Percentiles rank a stretch among this genome's conserved stretches.
These are phyloP conservation scores for Nitzschia palea DNA, from an alignment of 108 stramenopile species.

Conservation along the genomic window DNA sequence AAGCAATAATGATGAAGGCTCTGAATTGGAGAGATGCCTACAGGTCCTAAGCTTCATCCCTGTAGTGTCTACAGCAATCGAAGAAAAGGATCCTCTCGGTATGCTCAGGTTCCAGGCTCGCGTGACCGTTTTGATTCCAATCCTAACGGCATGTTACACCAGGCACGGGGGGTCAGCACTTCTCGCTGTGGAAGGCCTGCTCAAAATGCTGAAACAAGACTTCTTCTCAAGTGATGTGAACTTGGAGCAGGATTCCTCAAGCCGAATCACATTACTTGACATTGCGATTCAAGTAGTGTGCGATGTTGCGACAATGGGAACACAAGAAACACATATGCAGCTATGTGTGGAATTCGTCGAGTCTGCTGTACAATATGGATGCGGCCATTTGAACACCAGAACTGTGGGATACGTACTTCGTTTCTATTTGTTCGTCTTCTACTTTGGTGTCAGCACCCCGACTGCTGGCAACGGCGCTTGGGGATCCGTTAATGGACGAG, in stretches of 20 bases:
- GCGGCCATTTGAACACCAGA: conserved; percentile 68
- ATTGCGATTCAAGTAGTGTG: conserved; percentile 80
- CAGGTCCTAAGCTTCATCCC: conserved; percentile 81
- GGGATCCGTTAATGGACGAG: conserved; percentile 23
- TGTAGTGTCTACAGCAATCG: conserved; percentile 29
- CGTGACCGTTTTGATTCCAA: conserved; percentile 65
- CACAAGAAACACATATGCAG: conserved; percentile 70
- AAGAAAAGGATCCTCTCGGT: conserved; percentile 3
- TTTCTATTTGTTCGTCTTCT: conserved; percentile 83
- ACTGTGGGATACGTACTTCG: conserved; percentile 79
- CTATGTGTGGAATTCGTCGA: conserved; percentile 79
- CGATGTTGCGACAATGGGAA: conserved; percentile 76
- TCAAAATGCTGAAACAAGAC: conserved; percentile 54
- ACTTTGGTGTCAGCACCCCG: conserved; percentile 77
- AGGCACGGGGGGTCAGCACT: conserved; percentile 82
- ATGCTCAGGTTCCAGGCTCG: conserved; percentile 46
- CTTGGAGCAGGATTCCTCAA: conserved; percentile 39
- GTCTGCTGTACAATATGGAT: conserved; percentile 54
- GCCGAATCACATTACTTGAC: conserved; percentile 71
- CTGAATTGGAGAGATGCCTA: conserved; percentile 38
- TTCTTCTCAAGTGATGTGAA: conserved; percentile 72
- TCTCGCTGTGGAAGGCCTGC: conserved; percentile 79
- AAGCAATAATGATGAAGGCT: not conserved
- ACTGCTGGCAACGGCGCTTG: conserved; percentile 29
- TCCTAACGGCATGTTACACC: conserved; percentile 87